Conservation (phyloP, 768 basidiomycete species). For the Strobilomyces confusus region DNA sequence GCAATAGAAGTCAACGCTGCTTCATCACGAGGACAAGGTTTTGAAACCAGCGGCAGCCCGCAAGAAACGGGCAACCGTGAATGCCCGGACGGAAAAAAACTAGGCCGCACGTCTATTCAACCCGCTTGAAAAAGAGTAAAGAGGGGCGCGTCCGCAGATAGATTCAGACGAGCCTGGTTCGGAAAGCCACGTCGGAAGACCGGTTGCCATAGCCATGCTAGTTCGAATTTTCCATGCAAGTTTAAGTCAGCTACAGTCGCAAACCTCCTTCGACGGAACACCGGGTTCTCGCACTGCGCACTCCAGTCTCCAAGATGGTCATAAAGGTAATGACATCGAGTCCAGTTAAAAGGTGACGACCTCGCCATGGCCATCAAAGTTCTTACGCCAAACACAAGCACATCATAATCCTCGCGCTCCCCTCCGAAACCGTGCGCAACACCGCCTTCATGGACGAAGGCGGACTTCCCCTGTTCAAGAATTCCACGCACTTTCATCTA, state of each 20-base stretch:
- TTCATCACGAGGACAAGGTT: constrained; percentile 73
- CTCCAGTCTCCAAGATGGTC: background rate
- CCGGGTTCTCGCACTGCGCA: background rate
- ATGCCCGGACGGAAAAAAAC: constrained; percentile 45
- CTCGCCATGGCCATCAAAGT: background rate
- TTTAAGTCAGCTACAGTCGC: too few relatives aligned
- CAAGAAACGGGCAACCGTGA: constrained; percentile 48
- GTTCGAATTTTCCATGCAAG: background rate
- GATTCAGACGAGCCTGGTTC: constrained; percentile 17
- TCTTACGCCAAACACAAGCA: background rate
- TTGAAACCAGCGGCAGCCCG: constrained; percentile 85
- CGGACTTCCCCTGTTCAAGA: constrained; percentile 26
- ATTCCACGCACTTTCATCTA: constrained; percentile 19
- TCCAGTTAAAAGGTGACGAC: constrained; percentile 4
- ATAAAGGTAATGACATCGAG: background rate
- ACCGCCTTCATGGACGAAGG: constrained; percentile 27
- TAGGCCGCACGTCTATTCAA: constrained; percentile 20
- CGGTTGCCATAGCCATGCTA: constrained; percentile 7
- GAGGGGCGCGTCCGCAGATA: background rate
- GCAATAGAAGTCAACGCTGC: constrained; percentile 60
- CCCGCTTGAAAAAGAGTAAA: background rate
- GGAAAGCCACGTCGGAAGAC: constrained; percentile 13
- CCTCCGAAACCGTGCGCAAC: constrained; percentile 23
- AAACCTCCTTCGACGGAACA: too few relatives aligned
- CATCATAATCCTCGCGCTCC: constrained; percentile 24